Percentiles rank a stretch among this genome's conserved stretches.
Evolutionary conservation across 2,329 filamentous ascomycete genomes (phyloP).

Genomic region (Colletotrichum horii): DNA sequence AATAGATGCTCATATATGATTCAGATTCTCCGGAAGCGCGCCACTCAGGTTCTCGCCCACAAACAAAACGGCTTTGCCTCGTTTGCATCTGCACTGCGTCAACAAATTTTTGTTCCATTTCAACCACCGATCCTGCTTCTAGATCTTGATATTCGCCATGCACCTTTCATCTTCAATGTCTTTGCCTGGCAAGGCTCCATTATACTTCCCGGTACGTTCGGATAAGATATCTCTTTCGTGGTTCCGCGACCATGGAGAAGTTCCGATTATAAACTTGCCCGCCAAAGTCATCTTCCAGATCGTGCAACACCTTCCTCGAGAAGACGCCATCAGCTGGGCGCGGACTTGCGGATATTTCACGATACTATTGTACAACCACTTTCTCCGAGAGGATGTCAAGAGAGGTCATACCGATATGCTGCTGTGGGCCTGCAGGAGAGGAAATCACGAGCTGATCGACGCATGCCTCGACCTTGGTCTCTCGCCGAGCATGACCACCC

Average conservation of each 20-base stretch:
- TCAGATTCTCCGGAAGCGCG: background rate
- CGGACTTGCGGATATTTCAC: background rate
- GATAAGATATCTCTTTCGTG: background rate
- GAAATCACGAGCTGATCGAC: background rate
- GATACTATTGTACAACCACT: background rate
- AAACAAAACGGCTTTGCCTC: background rate
- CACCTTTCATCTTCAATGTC: fast-evolving
- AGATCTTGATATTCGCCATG: fast-evolving
- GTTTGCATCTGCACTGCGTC: fast-evolving
- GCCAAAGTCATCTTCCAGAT: background rate
- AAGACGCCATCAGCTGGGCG: background rate
- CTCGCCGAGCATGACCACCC: background rate
- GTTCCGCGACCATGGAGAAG: background rate
- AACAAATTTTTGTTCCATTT: background rate
- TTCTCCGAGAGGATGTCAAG: background rate
- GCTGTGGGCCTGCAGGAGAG: background rate
- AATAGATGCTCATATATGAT: fast-evolving
- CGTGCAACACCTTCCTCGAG: background rate
- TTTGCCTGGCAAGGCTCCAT: background rate
- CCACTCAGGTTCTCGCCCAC: background rate
- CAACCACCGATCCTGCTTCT: background rate
- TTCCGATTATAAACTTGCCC: background rate
- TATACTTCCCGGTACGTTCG: background rate
- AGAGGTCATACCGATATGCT: background rate
- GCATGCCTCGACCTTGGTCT: background rate